A percentile compares a stretch with the other conserved stretches of the same genome.
These are phyloP conservation scores for Allantophomopsis lycopodina DNA, from an alignment of 2,329 filamentous ascomycete species.

Conservation along the genomic window DNA sequence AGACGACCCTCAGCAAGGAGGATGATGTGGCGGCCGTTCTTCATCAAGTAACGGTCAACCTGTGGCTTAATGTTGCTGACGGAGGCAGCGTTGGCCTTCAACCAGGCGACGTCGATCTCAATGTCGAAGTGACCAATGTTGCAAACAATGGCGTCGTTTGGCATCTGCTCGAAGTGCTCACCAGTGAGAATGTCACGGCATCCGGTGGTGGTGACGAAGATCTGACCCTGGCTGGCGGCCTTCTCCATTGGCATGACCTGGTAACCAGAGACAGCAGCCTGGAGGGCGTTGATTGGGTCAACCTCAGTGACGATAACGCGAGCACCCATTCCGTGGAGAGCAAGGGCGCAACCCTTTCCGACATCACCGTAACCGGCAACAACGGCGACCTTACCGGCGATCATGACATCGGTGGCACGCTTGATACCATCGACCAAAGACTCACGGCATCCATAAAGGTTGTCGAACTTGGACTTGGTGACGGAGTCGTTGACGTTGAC, in stretches of 20 bases:
- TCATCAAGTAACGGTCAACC: conserved; percentile 95
- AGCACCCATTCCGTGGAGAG: conserved; percentile 93
- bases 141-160: conserved; percentile 97
- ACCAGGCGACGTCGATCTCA: conserved; percentile 98
- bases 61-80: conserved; percentile 99
- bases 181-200: conserved; percentile 96
- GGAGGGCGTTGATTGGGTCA: conserved; percentile 98
- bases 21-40: conserved; percentile 91
- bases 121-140: conserved; percentile 99
- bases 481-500: conserved; percentile 99
- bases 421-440: conserved; percentile 99
- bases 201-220: conserved; percentile 98
- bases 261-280: conserved; percentile 94
- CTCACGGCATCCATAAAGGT: conserved; percentile 98
- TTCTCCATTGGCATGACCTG: conserved; percentile 98
- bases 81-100: conserved; percentile 90
- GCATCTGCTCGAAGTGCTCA: conserved; percentile 88
- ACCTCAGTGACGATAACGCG: conserved; percentile 94
- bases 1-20: conserved; percentile 96
- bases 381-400: conserved; percentile 96
- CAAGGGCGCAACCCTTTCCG: conserved; percentile 95
- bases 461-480: conserved; percentile 99
- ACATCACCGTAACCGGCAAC: conserved; percentile 98
- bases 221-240: conserved; percentile 77
- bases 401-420: conserved; percentile 99